Evolutionary conservation across 805 yeast species (phyloP).

Genomic region (Henningerozyma blattae): DNA sequence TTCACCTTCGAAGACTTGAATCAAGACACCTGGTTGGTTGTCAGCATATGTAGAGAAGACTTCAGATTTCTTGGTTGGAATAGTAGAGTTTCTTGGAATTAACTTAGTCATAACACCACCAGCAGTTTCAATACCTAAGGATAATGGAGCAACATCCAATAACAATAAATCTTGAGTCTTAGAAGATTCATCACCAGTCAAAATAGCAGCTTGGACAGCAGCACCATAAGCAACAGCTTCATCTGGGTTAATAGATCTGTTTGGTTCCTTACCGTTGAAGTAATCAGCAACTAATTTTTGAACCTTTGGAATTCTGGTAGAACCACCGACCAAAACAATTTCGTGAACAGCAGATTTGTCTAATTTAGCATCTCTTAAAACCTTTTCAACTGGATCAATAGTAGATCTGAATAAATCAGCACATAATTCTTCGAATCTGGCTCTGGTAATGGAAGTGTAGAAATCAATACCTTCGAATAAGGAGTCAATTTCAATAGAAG

Average conservation of each 20-base stretch:
- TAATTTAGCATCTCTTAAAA: constrained; percentile 58
- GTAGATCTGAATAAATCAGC: constrained; percentile 93
- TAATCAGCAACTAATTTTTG: constrained; percentile 94
- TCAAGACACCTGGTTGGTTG: constrained; percentile 98
- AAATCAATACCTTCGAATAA: constrained; percentile 93
- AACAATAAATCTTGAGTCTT: constrained; percentile 95
- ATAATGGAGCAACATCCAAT: constrained; percentile 97
- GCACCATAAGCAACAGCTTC: constrained; percentile 99
- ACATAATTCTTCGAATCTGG: constrained; percentile 33
- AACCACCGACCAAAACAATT: constrained; percentile 62
- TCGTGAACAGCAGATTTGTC: constrained; percentile 89
- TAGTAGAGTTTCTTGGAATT: constrained; percentile 97
- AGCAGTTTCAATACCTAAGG: constrained; percentile 98
- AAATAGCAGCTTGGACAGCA: constrained; percentile 96
- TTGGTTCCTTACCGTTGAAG: constrained; percentile 98
- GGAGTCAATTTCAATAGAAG: constrained; percentile 93
- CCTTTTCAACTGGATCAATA: constrained; percentile 61
- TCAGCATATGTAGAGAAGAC: constrained; percentile 96
- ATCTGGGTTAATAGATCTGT: constrained; percentile 96
- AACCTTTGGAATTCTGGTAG: constrained; percentile 62
- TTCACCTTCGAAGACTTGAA: constrained; percentile 98
- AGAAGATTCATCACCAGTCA: constrained; percentile 93
- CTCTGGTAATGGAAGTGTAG: constrained; percentile 96
- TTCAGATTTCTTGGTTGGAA: constrained; percentile 98
- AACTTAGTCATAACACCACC: constrained; percentile 99